phyloP scores from a whole-genome alignment of 768 basidiomycete genomes.

The Udeniomyces megalosporus region DNA sequence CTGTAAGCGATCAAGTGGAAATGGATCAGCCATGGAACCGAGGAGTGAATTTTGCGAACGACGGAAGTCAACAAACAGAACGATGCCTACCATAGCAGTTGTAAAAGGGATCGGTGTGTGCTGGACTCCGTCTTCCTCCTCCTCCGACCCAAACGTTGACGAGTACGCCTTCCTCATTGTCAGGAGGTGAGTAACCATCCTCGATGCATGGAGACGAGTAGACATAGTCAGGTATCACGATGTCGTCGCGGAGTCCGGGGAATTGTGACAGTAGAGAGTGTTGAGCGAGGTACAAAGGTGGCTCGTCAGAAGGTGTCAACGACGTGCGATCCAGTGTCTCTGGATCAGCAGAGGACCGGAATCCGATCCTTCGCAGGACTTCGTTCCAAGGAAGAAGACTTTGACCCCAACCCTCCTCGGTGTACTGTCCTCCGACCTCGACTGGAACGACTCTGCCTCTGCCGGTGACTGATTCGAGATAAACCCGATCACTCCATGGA shows the following conservation, averaged over 20 bases:
- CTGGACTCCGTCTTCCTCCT: conserved; percentile 55
- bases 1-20: no score
- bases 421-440: conserved; percentile 74
- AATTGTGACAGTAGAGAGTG: conserved; percentile 75
- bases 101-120: conserved; percentile 87
- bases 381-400: conserved; percentile 57
- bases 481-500: conserved; percentile 39
- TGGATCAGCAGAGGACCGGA: conserved; percentile 5
- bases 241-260: conserved; percentile 55
- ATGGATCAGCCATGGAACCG: neutral
- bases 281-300: conserved; percentile 67
- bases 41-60: conserved; percentile 15
- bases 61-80: neutral
- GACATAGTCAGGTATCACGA: conserved; percentile 74
- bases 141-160: conserved; percentile 30
- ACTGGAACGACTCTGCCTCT: conserved; percentile 74
- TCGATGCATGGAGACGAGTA: conserved; percentile 44
- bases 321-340: neutral
- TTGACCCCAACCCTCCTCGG: conserved; percentile 64
- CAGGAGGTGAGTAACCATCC: conserved; percentile 43
- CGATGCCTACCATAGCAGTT: conserved; percentile 63
- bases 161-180: conserved; percentile 35
- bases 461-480: conserved; percentile 57
- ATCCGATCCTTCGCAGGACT: conserved; percentile 42
- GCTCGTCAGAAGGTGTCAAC: conserved; percentile 17